Evolutionary conservation across 345 rosid species (phyloP).

Genomic region (Camelina hispida): DNA sequence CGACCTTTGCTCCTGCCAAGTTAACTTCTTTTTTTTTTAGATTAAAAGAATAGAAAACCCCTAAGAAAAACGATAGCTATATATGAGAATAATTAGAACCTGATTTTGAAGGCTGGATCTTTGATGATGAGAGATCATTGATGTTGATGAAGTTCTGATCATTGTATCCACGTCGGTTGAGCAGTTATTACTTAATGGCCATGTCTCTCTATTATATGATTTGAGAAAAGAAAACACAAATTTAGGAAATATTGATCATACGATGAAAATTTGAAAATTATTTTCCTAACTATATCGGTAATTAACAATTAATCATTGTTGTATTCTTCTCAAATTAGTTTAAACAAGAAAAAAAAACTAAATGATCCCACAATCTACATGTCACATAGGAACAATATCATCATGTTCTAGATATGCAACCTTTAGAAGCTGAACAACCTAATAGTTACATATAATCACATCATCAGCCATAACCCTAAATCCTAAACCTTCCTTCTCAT

Average conservation of each 20-base stretch:
- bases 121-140: conserved; percentile 40
- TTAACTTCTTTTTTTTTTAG: not conserved
- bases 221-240: not conserved
- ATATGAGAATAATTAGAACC: conserved; percentile 34
- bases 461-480: conserved; percentile 22
- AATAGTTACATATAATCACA: not conserved
- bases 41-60: no score
- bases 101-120: conserved; percentile 38
- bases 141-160: conserved; percentile 43
- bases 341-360: no score
- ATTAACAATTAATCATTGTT: no score
- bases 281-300: no score
- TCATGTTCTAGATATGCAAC: not conserved
- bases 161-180: conserved; percentile 41
- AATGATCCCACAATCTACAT: no score
- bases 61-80: not conserved
- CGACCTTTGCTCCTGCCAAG: conserved; percentile 34
- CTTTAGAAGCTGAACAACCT: not conserved
- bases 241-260: no score
- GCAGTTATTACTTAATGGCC: conserved; percentile 38
- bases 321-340: no score
- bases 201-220: conserved; percentile 39
- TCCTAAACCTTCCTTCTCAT: not conserved
- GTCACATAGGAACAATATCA: not conserved
- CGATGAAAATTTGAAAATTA: no score